Conservation (phyloP, 768 basidiomycete genomes). For the Amylocystis lapponica region DNA sequence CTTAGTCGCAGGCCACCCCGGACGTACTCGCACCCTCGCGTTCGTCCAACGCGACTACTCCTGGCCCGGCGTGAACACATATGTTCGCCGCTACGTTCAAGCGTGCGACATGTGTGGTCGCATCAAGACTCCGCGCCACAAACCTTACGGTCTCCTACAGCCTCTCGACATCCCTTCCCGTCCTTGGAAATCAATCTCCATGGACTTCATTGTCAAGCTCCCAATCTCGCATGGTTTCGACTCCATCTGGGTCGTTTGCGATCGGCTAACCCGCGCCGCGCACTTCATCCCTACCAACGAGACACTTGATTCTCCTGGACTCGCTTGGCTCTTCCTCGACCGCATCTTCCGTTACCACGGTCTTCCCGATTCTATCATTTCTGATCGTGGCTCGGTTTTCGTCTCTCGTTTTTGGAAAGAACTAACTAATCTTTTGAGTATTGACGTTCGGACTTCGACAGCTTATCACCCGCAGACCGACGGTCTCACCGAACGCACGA, state of each 20-base stretch:
- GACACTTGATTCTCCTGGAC: conserved; percentile 2
- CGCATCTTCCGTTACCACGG: conserved; percentile 11
- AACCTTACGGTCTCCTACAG: conserved; percentile 24
- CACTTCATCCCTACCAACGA: conserved; percentile 7
- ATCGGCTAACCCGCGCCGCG: conserved; percentile 4
- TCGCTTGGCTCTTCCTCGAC: conserved; percentile 3
- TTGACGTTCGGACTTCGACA: conserved; percentile 23
- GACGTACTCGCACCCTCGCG: conserved; percentile 27
- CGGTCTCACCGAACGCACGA: conserved; percentile 31
- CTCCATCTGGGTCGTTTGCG: conserved; percentile 17
- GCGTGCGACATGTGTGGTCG: conserved; percentile 25
- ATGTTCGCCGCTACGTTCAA: conserved; percentile 26
- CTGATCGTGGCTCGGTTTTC: conserved; percentile 13
- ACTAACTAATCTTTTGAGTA: conserved; percentile 5
- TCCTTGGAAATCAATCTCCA: conserved; percentile 15
- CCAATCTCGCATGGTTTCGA: conserved; percentile 15
- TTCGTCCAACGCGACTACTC: conserved; percentile 31
- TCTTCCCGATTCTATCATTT: conserved; percentile 11
- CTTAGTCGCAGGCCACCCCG: conserved; percentile 40
- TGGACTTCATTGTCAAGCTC: conserved; percentile 23
- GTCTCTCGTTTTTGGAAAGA: conserved; percentile 8
- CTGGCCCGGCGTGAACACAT: conserved; percentile 29
- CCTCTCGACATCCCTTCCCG: conserved; percentile 24
- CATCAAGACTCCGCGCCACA: conserved; percentile 22
- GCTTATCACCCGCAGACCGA: conserved; percentile 43